Base-by-base conservation (phyloP, 2,329 filamentous ascomycete genomes). In the Stylonectria norvegica region DNA sequence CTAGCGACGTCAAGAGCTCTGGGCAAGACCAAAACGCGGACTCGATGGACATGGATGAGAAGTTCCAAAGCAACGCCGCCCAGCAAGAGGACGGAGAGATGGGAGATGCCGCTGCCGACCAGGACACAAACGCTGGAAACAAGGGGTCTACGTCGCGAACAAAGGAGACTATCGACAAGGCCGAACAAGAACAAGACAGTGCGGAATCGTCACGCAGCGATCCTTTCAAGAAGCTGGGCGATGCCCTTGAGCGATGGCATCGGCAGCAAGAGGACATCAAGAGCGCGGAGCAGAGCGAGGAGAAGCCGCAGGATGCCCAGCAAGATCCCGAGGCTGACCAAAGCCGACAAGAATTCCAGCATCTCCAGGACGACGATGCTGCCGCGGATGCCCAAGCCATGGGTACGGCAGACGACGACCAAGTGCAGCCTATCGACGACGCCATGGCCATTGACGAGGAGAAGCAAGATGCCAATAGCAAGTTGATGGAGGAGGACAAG, bases 191-290 rank as follows among this genome's bases (percentile, higher is more conserved):
- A 19, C 60, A 65, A 27, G 70, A 77, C 38, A 66, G 70, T 9
- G 62, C 69, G 30, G 68, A 74, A 38, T 65, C 65, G 6, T 64
- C 68, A 38, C 66, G 65, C 27, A 66, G 72, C 32, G 81, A 93
- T 52, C 86, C 89, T 1, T 95, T 96, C 74, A 93, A 93, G 68
- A 94, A 95, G 59, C 78, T 98, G 20, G 93, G 93, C 16, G 89
- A 98, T 67, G 85, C 89, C 5, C 73, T 98, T 20, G 90, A 97
- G 62, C 81, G 85, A 54, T 98, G 90, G 88, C 90, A 97, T 63
- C 80, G 87, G 43, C 87, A 89, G 58, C 87, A 94, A 56, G 80
- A 79, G 33, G 85, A 95, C 47, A 97, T 98, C 53, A 71, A 78
- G 59, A 76, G 85, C 42, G 60, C 65, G 5, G 55, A 60, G 14